phyloP scores from a whole-genome alignment of 805 yeast genomes.

The Starmerella apis region DNA sequence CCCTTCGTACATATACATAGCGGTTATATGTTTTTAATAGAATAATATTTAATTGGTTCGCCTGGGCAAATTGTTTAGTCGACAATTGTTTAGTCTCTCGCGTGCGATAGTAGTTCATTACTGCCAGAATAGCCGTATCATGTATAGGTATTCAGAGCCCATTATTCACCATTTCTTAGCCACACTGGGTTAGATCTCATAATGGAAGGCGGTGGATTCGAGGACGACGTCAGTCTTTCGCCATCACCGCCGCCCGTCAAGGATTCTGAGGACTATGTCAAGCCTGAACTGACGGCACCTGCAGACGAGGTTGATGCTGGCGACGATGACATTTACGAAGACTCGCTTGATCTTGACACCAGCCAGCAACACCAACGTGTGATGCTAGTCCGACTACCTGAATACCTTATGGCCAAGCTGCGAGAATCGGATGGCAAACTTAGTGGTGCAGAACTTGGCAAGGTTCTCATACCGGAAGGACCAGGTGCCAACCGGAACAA shows the following conservation, averaged over 20 bases:
- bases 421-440: constrained; percentile 44
- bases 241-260: constrained; percentile 28
- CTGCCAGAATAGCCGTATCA: too few relatives aligned
- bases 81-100: too few relatives aligned
- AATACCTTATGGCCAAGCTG: constrained; percentile 77
- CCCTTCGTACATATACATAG: too few relatives aligned
- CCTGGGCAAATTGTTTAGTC: too few relatives aligned
- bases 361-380: constrained; percentile 54
- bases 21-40: too few relatives aligned
- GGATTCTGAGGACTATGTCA: constrained; percentile 9
- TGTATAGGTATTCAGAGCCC: too few relatives aligned
- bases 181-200: neutral
- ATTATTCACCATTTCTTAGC: neutral
- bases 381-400: constrained; percentile 88
- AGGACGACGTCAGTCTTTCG: constrained; percentile 33
- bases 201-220: constrained; percentile 18
- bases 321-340: constrained; percentile 42
- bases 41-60: too few relatives aligned
- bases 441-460: constrained; percentile 66
- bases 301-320: constrained; percentile 24
- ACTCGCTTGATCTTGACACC: constrained; percentile 68
- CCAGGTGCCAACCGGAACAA: constrained; percentile 22
- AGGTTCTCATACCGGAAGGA: constrained; percentile 52
- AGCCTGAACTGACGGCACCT: constrained; percentile 25
- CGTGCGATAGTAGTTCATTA: too few relatives aligned